Percentiles rank a stretch among this genome's conserved stretches.
Conservation (phyloP, 1,284 basidiomycete genomes). For the Stereum hirsutum region DNA sequence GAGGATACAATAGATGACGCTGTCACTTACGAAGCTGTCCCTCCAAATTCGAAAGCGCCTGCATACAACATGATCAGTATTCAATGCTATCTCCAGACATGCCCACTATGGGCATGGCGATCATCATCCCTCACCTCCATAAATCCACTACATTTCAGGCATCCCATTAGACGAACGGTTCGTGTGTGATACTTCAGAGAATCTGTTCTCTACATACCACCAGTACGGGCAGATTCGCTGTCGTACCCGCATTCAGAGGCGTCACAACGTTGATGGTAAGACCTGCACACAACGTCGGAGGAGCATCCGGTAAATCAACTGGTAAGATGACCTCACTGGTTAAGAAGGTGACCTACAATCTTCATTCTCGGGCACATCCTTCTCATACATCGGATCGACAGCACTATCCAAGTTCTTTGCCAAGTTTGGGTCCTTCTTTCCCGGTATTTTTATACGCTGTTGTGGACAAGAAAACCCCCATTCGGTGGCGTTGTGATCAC, state of each 20-base stretch:
- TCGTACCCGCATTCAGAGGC: conserved; percentile 15
- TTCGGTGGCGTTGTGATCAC: conserved; percentile 5
- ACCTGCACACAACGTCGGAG: conserved; percentile 18
- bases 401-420: background rate
- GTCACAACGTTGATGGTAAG: conserved; percentile 34
- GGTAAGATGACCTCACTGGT: background rate
- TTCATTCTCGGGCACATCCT: conserved; percentile 11
- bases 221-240: conserved; percentile 29
- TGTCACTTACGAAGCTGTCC: conserved; percentile 11
- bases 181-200: too few relatives aligned
- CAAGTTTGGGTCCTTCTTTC: conserved; percentile 2
- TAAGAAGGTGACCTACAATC: too few relatives aligned
- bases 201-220: conserved; percentile 20
- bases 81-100: background rate
- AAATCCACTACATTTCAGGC: conserved; percentile 20
- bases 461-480: conserved; percentile 12
- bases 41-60: conserved; percentile 16
- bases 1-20: background rate
- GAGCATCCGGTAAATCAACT: background rate
- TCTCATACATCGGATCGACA: conserved; percentile 5
- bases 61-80: conserved; percentile 16
- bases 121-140: conserved; percentile 12
- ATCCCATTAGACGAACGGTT: too few relatives aligned
- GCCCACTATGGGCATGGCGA: background rate
- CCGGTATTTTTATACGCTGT: conserved; percentile 9